phyloP scores from a whole-genome alignment of 306 rosid genomes.

The Cercis canadensis region DNA sequence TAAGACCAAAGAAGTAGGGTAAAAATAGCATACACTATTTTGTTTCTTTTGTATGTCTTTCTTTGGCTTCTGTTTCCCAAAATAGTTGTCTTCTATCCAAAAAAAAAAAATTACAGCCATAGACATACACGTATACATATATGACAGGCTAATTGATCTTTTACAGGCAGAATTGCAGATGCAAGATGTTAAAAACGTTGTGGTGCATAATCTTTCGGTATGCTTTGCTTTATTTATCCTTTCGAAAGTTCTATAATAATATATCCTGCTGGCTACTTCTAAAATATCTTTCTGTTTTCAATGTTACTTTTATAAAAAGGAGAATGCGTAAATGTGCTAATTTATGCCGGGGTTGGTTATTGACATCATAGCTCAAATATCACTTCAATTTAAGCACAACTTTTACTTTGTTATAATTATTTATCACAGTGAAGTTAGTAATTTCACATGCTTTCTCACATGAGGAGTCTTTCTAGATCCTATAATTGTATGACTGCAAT shows the following conservation, averaged over 20 bases:
- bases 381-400: constrained; percentile 31
- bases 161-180: constrained; percentile 90
- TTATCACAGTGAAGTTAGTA: too few species aligned
- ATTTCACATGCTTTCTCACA: too few species aligned
- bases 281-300: background rate
- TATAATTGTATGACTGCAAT: too few species aligned
- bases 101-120: constrained; percentile 7
- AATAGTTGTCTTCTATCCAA: background rate
- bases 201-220: constrained; percentile 93
- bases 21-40: too few species aligned
- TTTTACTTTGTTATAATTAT: too few species aligned
- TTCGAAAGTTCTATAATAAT: background rate
- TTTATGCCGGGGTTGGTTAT: background rate
- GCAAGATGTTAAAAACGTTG: constrained; percentile 86
- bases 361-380: background rate
- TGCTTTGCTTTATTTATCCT: constrained; percentile 36
- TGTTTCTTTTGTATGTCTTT: background rate
- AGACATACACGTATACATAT: background rate
- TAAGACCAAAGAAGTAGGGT: too few species aligned
- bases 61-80: background rate
- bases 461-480: too few species aligned
- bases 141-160: constrained; percentile 32
- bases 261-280: background rate
- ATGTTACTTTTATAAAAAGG: background rate
- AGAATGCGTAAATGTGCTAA: too few species aligned